Evolutionary conservation across 2,329 filamentous ascomycete genomes (phyloP), one percentile per base, ranked within the genome.

Genomic region (Alternaria arbusti): DNA sequence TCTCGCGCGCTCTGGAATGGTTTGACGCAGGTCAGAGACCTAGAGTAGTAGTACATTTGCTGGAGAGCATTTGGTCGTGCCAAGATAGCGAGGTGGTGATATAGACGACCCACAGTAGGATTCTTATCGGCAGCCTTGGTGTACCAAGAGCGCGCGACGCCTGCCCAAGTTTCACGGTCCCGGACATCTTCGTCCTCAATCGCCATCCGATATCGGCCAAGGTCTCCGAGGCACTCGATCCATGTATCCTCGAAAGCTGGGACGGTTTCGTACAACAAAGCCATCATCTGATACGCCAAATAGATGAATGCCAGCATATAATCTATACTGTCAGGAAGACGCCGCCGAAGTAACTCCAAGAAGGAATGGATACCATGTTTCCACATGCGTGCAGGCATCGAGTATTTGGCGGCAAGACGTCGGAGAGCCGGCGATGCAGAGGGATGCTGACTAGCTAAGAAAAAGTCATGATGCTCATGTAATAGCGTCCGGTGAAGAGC

Each of bases 351-450:
- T 0, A 96, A 78, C 68, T 97, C 93, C 0, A 97, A 84, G 61
- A 96, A 96, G 0, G 89, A 90, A 74, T 96, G 93, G 4, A 98
- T 97, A 0, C 92, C 95, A 70, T 97, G 92, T 0, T 93, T 86
- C 96, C 96, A 98, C 92, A 98, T 96, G 0, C 95, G 84, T 0
- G 92, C 93, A 0, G 95, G 94, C 93, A 98, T 97, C 0, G 89
- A 89, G 70, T 97, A 97, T 65, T 96, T 96, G 0, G 86, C 86
- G 0, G 94, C 90, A 0, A 97, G 79, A 0, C 88, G 83, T 4
- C 87, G 85, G 0, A 98, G 77, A 0, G 90, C 88, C 0, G 85
- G 84, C 23, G 86, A 91, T 0, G 93, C 92, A 0, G 90, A 91
- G 2, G 72, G 94, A 73, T 98, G 94, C 69, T 97, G 94, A 0